These are phyloP conservation scores for Fusarium sororula DNA, from an alignment of 2,329 filamentous ascomycete genomes.

Conservation along the genomic window DNA sequence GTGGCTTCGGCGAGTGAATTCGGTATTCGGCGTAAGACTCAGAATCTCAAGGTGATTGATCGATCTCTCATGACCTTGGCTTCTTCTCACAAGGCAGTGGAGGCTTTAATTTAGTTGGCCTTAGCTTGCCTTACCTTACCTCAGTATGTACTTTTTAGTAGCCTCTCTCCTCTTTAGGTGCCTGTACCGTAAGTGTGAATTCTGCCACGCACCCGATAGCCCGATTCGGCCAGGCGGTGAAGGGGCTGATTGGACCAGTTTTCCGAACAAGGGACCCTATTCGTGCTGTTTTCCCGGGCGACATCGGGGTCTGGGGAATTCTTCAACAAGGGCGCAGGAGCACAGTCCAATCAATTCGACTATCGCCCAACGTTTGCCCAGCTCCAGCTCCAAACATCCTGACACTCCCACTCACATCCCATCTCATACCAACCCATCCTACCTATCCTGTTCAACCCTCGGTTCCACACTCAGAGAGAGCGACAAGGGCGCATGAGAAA, in stretches of 20 bases:
- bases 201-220: constrained; percentile 13
- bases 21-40: not conserved
- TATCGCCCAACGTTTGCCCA: constrained; percentile 28
- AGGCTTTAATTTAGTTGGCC: not conserved
- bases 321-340: constrained; percentile 13
- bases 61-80: constrained; percentile 20
- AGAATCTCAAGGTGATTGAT: constrained; percentile 10
- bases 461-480: constrained; percentile 39
- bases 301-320: constrained; percentile 32
- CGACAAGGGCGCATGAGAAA: constrained; percentile 37
- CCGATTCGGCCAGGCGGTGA: constrained; percentile 33
- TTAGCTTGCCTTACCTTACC: not conserved
- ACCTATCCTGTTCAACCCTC: constrained; percentile 9
- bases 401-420: constrained; percentile 2
- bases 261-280: constrained; percentile 20
- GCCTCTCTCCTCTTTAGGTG: not conserved
- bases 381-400: constrained; percentile 37
- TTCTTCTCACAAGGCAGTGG: constrained; percentile 7
- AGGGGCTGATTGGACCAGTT: constrained; percentile 11
- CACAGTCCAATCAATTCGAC: constrained; percentile 38
- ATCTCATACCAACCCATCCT: not conserved
- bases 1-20: not conserved
- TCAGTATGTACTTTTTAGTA: not conserved
- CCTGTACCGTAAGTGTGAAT: constrained; percentile 3
- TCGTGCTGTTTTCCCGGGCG: constrained; percentile 6